A percentile compares a stretch with the other conserved stretches of the same genome.
phyloP scores from a whole-genome alignment of 129 eudicot species.

The Heracleum sosnowskyi region DNA sequence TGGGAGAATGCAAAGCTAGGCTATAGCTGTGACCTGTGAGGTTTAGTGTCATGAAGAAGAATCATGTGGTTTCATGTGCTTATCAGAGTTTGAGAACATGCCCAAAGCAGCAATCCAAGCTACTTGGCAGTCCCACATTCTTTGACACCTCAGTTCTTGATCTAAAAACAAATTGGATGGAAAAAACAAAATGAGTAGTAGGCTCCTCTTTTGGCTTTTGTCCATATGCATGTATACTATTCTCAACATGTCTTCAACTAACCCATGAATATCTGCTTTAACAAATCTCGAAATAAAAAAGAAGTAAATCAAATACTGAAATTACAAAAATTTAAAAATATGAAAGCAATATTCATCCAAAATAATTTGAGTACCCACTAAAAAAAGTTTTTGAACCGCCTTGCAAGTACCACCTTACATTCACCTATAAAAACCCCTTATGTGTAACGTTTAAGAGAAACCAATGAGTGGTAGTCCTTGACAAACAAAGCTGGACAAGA shows the following conservation, averaged over 20 bases:
- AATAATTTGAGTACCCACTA: too few relatives aligned
- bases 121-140: slow-evolving; percentile 33
- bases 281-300: too few relatives aligned
- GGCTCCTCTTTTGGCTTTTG: background rate
- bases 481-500: slow-evolving; percentile 3
- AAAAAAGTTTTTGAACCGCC: too few relatives aligned
- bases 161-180: background rate
- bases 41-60: slow-evolving; percentile 27
- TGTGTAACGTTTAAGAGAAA: background rate
- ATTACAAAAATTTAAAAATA: too few relatives aligned
- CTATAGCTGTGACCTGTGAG: slow-evolving; percentile 13
- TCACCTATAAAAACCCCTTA: slow-evolving; percentile 1
- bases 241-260: background rate
- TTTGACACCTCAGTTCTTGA: slow-evolving; percentile 5
- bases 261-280: too few relatives aligned
- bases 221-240: background rate
- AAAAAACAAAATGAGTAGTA: background rate
- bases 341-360: too few relatives aligned
- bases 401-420: background rate
- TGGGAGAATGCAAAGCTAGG: slow-evolving; percentile 15
- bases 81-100: slow-evolving; percentile 54
- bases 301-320: too few relatives aligned
- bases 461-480: slow-evolving; percentile 8
- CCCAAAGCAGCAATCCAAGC: slow-evolving; percentile 30
- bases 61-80: slow-evolving; percentile 88